A percentile compares a stretch with the other conserved stretches of the same genome.
Conservation (phyloP, 495 filamentous ascomycete species). For the Aspergillus mulundensis region DNA sequence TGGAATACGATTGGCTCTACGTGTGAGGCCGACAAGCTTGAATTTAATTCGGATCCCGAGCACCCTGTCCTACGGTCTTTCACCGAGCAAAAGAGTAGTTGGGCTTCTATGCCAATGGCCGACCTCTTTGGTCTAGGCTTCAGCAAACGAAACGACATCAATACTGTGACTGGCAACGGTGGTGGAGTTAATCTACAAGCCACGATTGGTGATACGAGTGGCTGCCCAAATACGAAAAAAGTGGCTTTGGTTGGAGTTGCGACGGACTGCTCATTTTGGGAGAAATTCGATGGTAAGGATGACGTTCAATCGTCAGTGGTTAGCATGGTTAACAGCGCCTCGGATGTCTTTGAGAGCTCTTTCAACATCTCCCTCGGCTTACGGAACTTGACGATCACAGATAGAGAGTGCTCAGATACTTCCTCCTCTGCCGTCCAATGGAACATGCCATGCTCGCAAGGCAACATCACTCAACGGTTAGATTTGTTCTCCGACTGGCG, state of each 20-base stretch:
- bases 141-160: constrained; percentile 49
- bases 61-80: constrained; percentile 59
- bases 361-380: constrained; percentile 95
- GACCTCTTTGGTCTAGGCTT: constrained; percentile 55
- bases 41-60: constrained; percentile 63
- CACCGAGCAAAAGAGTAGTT: constrained; percentile 37
- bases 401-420: constrained; percentile 62
- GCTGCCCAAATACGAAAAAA: constrained; percentile 82
- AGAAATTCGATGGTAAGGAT: constrained; percentile 58
- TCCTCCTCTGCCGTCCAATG: constrained; percentile 63
- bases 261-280: constrained; percentile 85
- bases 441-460: constrained; percentile 68
- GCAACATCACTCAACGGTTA: constrained; percentile 71
- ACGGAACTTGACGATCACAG: constrained; percentile 74
- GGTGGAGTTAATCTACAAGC: constrained; percentile 76
- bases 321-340: constrained; percentile 79
- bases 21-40: constrained; percentile 64
- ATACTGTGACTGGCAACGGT: constrained; percentile 62
- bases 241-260: constrained; percentile 90
- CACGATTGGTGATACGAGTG: constrained; percentile 75
- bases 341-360: constrained; percentile 76
- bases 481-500: constrained; percentile 90
- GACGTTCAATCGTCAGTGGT: constrained; percentile 69
- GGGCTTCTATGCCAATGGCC: constrained; percentile 51
- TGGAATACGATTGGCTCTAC: constrained; percentile 16